Evolutionary conservation across 768 basidiomycete species (phyloP), one percentile per base, ranked within the genome.

Genomic region (Boletellus ananas): DNA sequence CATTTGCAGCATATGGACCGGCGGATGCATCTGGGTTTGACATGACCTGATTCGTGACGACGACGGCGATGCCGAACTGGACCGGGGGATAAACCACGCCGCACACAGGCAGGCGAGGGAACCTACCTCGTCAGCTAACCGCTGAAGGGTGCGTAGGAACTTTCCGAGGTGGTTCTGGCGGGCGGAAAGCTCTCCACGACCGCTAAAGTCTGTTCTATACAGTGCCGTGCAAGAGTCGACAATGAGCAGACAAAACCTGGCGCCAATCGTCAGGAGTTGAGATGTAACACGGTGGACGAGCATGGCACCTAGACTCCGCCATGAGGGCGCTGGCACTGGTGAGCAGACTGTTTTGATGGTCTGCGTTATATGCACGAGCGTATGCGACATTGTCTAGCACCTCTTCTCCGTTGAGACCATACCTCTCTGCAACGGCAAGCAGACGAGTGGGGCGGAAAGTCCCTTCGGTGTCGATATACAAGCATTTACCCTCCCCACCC

Each of bases 391-490:
- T 99, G 68, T 99, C 96, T 56, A 98, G 74, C 0, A 98, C 96
- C 68, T 97, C 95, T 68, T 99, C 95, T 41, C 94, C 94, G 57
- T 92, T 95, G 58, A 99, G 75, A n/a, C 96, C 96, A 65, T 86
- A 94, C 44, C 96, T 78, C 71, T 96, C 94, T 3, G 96, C 95
- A 11, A 94, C 91, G 1, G 95, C 93, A 34, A 98, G 79, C 39
- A 98, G 76, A 47, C 96, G 88, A 36, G 90, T 90, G 18, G 96
- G 96, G 59, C 96, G 93, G 76, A 99, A 99, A 9, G 96, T 99
- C 23, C 95, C 95, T 64, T 99, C 96, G 0, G 96, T 98, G 68
- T 99, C 96, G 70, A 99, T 97, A 70, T 96, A 99, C 39, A 99
- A 74, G 64, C 95, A 97, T 72, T 99, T 99, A 34, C 96, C 96